Evolutionary conservation across 2,329 filamentous ascomycete species (phyloP), one percentile per base, ranked within the genome.

Genomic region (Trichoderma polysporum): DNA sequence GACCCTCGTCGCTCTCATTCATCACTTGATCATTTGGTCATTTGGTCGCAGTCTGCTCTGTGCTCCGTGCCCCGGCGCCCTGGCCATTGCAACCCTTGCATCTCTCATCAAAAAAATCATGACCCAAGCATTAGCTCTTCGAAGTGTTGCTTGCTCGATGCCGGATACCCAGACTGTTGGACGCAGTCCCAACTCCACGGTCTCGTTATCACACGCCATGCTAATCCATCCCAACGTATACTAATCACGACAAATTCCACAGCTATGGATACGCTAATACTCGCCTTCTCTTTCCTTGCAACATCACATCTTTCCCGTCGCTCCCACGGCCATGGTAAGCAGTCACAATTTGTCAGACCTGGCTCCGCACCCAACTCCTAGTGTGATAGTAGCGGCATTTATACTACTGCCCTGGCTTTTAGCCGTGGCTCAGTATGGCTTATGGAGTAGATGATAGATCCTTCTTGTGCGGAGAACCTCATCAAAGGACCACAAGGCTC

Each of bases 261-360:
- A 19, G 27, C 60, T 41, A 19, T 56, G 27, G 60, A 25, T 56
- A 25, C 37, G 22, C 47, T 56, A 56, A 4, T 10, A 22, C n/a
- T 10, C 39, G 17, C 35, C 22, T 41, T 19, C 54, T 31, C 41
- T 22, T 29, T 47, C 25, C 19, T 19, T 45, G 31, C n/a, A 12
- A n/a, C 17, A 45, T 25, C 27, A 31, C 29, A 22, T 39, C 35
- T n/a, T 31, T 63, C 25, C 59, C 62, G 52, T 59, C 54, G 54
- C 54, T 59, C 29, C 63, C 63, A 66, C 15, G n/a, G 45, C 54
- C 45, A 33, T 29, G 63, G 63, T 53, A 53, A 66, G 63, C 63
- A 59, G 27, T 37, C 33, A 37, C 54, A 52, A 59, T 66, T 54
- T 64, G 27, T 56, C 60, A 54, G 25, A 19, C 19, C 35, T 5